phyloP scores from a whole-genome alignment of 331 rosid species.

The Malus hybrid region DNA sequence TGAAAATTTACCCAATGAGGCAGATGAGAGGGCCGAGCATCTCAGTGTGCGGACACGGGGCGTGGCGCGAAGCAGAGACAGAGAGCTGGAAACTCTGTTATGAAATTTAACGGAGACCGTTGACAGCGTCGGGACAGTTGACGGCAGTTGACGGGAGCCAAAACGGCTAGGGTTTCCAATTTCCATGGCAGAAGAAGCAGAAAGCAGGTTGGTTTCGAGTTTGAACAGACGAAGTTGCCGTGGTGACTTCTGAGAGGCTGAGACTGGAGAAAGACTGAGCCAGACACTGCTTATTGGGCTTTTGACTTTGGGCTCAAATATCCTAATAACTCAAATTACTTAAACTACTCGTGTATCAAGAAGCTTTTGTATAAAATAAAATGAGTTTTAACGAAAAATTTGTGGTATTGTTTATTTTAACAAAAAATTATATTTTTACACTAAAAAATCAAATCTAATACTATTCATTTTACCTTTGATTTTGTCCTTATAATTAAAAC shows the following conservation, averaged over 20 bases:
- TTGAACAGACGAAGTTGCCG: background rate
- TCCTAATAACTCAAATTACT: background rate
- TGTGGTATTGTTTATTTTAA: no score
- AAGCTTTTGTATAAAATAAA: no score
- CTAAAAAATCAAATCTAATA: no score
- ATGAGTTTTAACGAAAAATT: no score
- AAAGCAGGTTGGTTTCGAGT: background rate
- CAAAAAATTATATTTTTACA: no score
- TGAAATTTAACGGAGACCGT: background rate
- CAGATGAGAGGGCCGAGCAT: slow-evolving; percentile 15
- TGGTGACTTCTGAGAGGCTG: background rate
- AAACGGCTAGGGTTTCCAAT: slow-evolving; percentile 31
- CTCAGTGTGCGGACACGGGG: slow-evolving; percentile 1
- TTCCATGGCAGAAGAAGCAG: slow-evolving; percentile 8
- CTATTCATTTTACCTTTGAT: no score
- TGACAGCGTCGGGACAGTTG: background rate
- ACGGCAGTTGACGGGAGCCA: slow-evolving; percentile 7
- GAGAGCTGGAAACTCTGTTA: slow-evolving; percentile 4
- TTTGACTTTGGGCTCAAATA: background rate
- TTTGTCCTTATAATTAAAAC: no score
- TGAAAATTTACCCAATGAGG: slow-evolving; percentile 20
- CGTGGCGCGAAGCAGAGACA: slow-evolving; percentile 1
- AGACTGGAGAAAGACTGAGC: background rate
- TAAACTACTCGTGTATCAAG: no score
- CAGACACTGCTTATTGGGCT: background rate